These are phyloP conservation scores for Conticribra guillardii DNA, from an alignment of 108 stramenopile species.

Conservation along the genomic window DNA sequence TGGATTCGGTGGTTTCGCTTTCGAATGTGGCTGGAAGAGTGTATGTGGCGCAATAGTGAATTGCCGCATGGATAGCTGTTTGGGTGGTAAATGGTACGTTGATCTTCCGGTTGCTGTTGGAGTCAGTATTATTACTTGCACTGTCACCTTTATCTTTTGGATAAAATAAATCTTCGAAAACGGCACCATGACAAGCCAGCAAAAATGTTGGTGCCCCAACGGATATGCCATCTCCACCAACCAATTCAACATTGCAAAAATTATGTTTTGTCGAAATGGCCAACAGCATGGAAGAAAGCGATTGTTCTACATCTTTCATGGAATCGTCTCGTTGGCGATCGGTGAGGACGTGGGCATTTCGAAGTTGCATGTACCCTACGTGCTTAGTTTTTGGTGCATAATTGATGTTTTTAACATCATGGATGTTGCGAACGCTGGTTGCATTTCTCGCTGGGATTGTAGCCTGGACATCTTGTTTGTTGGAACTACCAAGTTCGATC, in stretches of 20 bases:
- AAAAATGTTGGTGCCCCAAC: not conserved
- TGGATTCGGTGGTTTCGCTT: not conserved
- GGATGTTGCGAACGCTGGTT: too few species aligned
- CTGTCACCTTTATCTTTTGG: not conserved
- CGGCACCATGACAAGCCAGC: conserved; percentile 1
- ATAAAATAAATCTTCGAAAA: conserved; percentile 1
- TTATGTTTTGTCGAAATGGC: not conserved
- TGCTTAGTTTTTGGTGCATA: too few species aligned
- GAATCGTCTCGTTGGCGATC: too few species aligned
- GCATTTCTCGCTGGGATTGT: too few species aligned
- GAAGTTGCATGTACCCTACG: too few species aligned
- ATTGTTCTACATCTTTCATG: not conserved
- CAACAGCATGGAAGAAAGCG: not conserved
- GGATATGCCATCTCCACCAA: not conserved
- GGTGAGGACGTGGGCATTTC: too few species aligned
- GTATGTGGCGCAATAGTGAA: not conserved
- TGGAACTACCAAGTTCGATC: too few species aligned
- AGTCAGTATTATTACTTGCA: not conserved
- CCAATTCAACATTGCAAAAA: not conserved
- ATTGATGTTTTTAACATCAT: too few species aligned
- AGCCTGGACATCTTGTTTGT: too few species aligned
- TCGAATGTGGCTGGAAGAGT: not conserved
- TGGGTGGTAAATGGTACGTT: not conserved
- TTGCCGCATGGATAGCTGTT: not conserved
- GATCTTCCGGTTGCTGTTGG: not conserved